Conservation (phyloP, 2,329 filamentous ascomycete species). For the Aspergillus udagawae region DNA sequence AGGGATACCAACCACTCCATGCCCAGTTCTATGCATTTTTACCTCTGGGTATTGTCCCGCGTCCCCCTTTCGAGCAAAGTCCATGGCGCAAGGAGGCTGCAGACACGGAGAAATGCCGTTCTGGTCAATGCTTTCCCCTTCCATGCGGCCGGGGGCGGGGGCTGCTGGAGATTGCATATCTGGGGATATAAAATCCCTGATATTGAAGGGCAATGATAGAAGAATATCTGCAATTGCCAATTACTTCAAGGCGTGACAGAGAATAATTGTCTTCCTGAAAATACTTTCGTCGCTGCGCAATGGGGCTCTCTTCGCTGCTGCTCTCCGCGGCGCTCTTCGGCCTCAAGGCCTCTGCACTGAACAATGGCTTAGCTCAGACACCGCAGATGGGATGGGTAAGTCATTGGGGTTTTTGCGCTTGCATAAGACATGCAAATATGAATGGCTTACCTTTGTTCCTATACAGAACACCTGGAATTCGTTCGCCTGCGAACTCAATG, state of each 20-base stretch:
- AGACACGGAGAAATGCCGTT: not conserved
- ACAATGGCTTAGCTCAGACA: slow-evolving; percentile 41
- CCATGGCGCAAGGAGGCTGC: not conserved
- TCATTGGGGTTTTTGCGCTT: slow-evolving; percentile 1
- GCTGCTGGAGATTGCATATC: not conserved
- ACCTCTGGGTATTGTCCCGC: not conserved
- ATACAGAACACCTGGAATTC: slow-evolving; percentile 37
- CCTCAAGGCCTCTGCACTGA: slow-evolving; percentile 20
- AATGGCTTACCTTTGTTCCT: not conserved
- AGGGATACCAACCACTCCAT: not conserved
- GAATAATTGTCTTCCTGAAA: not conserved
- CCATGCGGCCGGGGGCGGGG: no score
- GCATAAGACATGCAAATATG: not conserved
- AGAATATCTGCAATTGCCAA: not conserved
- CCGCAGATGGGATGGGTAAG: slow-evolving; percentile 42
- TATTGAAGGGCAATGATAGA: not conserved
- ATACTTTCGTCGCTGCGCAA: not conserved
- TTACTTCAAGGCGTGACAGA: not conserved
- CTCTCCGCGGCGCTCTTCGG: slow-evolving; percentile 7
- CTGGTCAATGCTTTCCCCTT: not conserved
- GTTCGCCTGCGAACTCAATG: slow-evolving; percentile 43
- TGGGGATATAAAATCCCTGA: not conserved
- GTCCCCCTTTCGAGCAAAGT: not conserved
- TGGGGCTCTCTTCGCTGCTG: slow-evolving; percentile 8
- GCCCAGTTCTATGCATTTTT: not conserved